Percentiles rank a stretch among this genome's conserved stretches.
These are phyloP conservation scores for Arthrocladium fulminans DNA, from an alignment of 2,329 filamentous ascomycete genomes.

Conservation along the genomic window DNA sequence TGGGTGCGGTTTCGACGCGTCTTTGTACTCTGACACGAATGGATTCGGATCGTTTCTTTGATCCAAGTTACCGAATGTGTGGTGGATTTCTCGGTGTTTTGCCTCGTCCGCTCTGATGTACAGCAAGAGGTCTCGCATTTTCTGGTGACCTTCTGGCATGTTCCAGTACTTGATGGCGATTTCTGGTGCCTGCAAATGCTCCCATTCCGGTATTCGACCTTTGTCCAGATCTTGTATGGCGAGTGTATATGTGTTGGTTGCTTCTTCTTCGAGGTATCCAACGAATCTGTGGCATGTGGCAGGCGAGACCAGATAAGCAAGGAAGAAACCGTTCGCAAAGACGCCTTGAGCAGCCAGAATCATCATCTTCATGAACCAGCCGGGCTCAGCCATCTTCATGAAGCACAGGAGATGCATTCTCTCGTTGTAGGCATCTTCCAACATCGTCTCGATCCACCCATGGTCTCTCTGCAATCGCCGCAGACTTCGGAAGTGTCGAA, in stretches of 20 bases:
- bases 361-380: constrained; percentile 84
- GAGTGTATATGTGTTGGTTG: constrained; percentile 87
- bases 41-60: constrained; percentile 85
- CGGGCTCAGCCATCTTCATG: constrained; percentile 79
- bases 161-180: constrained; percentile 90
- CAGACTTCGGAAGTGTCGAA: constrained; percentile 77
- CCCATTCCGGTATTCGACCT: constrained; percentile 77
- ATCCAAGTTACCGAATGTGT: constrained; percentile 81
- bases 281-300: constrained; percentile 90
- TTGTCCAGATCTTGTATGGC: constrained; percentile 78
- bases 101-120: constrained; percentile 89
- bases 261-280: constrained; percentile 94
- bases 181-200: constrained; percentile 67
- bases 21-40: constrained; percentile 75
- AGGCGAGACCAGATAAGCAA: constrained; percentile 78
- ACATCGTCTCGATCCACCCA: constrained; percentile 86
- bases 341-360: constrained; percentile 88
- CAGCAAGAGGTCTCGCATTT: constrained; percentile 76
- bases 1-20: constrained; percentile 57
- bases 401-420: constrained; percentile 90
- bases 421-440: constrained; percentile 88
- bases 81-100: constrained; percentile 88
- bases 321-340: constrained; percentile 91
- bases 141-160: constrained; percentile 74
- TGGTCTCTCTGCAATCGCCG: constrained; percentile 84